Evolutionary conservation across 768 basidiomycete species (phyloP).

Genomic region (Trametes gibbosa): DNA sequence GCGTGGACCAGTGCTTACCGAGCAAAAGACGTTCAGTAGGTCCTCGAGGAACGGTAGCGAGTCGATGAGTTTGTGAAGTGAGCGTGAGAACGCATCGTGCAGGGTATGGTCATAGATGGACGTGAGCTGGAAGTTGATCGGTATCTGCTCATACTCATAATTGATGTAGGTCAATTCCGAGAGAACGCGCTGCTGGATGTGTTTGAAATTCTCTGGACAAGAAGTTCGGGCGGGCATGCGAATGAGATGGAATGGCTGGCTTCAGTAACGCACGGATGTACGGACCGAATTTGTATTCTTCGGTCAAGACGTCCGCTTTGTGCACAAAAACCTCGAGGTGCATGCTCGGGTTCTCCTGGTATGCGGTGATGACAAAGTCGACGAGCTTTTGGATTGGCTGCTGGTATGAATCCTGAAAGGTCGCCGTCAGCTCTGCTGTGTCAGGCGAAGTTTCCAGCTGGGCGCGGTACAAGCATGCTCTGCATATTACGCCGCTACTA

Average conservation of each 20-base stretch:
- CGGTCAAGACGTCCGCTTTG: constrained; percentile 88
- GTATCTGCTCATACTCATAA: constrained; percentile 73
- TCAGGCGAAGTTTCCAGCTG: too few relatives aligned
- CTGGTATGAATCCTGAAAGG: constrained; percentile 71
- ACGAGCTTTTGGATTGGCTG: constrained; percentile 81
- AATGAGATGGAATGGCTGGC: background rate
- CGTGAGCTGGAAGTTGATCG: constrained; percentile 86
- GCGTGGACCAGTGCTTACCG: constrained; percentile 42
- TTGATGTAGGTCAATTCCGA: constrained; percentile 79
- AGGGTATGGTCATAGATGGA: constrained; percentile 91
- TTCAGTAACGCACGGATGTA: background rate
- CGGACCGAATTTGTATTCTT: constrained; percentile 88
- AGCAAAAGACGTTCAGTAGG: constrained; percentile 81
- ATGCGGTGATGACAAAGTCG: constrained; percentile 76
- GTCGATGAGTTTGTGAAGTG: constrained; percentile 83
- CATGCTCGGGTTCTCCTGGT: constrained; percentile 70
- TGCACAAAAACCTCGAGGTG: constrained; percentile 92
- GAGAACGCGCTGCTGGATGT: constrained; percentile 82
- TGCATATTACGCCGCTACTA: too few relatives aligned
- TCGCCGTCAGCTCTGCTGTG: too few relatives aligned
- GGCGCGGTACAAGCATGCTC: too few relatives aligned
- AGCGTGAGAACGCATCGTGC: constrained; percentile 88
- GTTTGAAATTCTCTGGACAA: constrained; percentile 77
- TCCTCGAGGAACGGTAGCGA: constrained; percentile 85
- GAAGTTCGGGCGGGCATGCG: background rate